phyloP scores from a whole-genome alignment of 208 protist genomes.

The Angomonas deanei region DNA sequence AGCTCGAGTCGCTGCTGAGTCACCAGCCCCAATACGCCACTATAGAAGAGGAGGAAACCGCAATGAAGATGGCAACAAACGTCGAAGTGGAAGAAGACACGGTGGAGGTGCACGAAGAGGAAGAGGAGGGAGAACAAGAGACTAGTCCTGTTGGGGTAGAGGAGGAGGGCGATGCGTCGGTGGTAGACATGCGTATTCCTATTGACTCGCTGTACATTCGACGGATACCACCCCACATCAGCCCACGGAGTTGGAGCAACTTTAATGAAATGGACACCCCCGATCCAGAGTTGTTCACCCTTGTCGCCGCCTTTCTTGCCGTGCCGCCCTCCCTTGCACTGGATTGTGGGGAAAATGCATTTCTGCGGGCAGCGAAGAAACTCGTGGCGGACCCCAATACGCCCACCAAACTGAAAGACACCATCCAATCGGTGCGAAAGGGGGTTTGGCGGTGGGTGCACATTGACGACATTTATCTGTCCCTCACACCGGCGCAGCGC shows the following conservation, averaged over 20 bases:
- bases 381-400: not conserved
- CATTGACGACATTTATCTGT: conserved; percentile 59
- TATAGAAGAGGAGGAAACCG: conserved; percentile 4
- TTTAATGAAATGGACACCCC: conserved; percentile 53
- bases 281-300: conserved; percentile 33
- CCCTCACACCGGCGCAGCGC: conserved; percentile 41
- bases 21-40: not conserved
- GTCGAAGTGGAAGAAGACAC: not conserved
- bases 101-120: not conserved
- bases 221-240: conserved; percentile 62
- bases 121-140: conserved; percentile 4
- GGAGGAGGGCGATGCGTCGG: not conserved
- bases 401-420: not conserved
- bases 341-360: not conserved
- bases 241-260: conserved; percentile 73
- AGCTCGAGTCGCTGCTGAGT: not conserved
- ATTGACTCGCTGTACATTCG: conserved; percentile 71
- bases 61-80: not conserved
- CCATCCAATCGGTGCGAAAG: not conserved
- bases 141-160: not conserved
- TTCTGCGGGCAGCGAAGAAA: not conserved
- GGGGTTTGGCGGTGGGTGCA: conserved; percentile 72
- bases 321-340: conserved; percentile 44
- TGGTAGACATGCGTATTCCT: conserved; percentile 25
- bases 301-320: conserved; percentile 54